Conservation (phyloP, 2,329 filamentous ascomycete genomes). For the Rutstroemia sp. region DNA sequence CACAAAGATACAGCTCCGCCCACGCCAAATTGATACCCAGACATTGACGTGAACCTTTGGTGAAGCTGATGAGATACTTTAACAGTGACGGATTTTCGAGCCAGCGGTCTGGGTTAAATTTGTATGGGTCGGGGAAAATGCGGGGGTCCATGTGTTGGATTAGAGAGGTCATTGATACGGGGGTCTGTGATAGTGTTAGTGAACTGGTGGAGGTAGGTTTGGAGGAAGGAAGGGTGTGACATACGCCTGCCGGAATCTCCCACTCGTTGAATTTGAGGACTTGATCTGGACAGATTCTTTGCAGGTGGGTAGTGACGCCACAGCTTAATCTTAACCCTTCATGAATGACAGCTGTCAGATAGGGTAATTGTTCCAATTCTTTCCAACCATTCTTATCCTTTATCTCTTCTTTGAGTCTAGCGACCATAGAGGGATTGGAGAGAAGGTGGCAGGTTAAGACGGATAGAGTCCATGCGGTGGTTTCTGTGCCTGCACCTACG, state of each 20-base stretch:
- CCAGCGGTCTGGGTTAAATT: constrained; percentile 37
- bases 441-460: constrained; percentile 33
- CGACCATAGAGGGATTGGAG: constrained; percentile 25
- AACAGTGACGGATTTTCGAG: constrained; percentile 21
- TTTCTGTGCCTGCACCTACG: constrained; percentile 33
- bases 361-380: constrained; percentile 25
- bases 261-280: constrained; percentile 16
- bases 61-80: constrained; percentile 35
- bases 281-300: constrained; percentile 22
- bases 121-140: constrained; percentile 32
- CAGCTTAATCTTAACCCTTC: constrained; percentile 30
- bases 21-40: constrained; percentile 27
- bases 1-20: not conserved
- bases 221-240: not conserved
- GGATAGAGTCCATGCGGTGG: constrained; percentile 30
- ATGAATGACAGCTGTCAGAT: constrained; percentile 29
- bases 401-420: constrained; percentile 31
- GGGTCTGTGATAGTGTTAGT: constrained; percentile 25
- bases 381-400: constrained; percentile 12
- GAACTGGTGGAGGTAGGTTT: not conserved
- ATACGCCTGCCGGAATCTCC: constrained; percentile 10
- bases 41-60: constrained; percentile 36
- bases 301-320: constrained; percentile 26
- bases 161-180: constrained; percentile 33
- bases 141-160: constrained; percentile 35